phyloP scores from a whole-genome alignment of 1,284 basidiomycete genomes.

The Trichosporon coremiiforme region DNA sequence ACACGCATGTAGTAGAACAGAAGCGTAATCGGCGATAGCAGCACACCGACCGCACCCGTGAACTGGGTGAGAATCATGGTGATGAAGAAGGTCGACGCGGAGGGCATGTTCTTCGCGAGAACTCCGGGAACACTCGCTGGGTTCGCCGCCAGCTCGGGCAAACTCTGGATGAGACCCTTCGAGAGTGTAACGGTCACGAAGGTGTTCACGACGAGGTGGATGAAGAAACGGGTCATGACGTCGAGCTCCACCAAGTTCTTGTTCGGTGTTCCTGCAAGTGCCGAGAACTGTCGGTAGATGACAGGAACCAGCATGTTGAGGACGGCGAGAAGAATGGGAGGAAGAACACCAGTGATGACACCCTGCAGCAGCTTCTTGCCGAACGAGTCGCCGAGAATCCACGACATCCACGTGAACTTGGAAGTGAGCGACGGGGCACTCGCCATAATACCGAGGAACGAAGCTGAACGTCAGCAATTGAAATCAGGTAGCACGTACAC shows the following conservation, averaged over 20 bases:
- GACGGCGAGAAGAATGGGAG: slow-evolving; percentile 68
- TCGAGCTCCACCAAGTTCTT: slow-evolving; percentile 71
- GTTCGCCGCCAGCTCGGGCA: slow-evolving; percentile 55
- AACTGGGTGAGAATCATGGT: slow-evolving; percentile 65
- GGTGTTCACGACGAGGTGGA: slow-evolving; percentile 69
- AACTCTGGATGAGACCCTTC: slow-evolving; percentile 60
- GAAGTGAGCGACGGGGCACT: slow-evolving; percentile 58
- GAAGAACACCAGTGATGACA: slow-evolving; percentile 67
- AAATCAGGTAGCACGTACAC: neutral
- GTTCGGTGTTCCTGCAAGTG: slow-evolving; percentile 72
- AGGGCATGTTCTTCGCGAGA: slow-evolving; percentile 66
- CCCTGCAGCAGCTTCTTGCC: slow-evolving; percentile 59
- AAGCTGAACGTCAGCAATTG: neutral
- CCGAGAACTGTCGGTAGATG: slow-evolving; percentile 66
- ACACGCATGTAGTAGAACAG: slow-evolving; percentile 68
- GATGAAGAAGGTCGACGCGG: slow-evolving; percentile 76
- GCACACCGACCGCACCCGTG: slow-evolving; percentile 52
- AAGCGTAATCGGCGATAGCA: slow-evolving; percentile 67
- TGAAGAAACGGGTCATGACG: slow-evolving; percentile 73
- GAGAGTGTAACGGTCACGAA: slow-evolving; percentile 72
- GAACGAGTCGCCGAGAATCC: slow-evolving; percentile 60
- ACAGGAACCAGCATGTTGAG: slow-evolving; percentile 72
- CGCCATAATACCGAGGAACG: slow-evolving; percentile 60
- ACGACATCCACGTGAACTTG: slow-evolving; percentile 63
- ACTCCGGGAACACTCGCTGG: slow-evolving; percentile 62